Evolutionary conservation across 1,284 basidiomycete genomes (phyloP).

Genomic region (Bondarzewia mesenterica): DNA sequence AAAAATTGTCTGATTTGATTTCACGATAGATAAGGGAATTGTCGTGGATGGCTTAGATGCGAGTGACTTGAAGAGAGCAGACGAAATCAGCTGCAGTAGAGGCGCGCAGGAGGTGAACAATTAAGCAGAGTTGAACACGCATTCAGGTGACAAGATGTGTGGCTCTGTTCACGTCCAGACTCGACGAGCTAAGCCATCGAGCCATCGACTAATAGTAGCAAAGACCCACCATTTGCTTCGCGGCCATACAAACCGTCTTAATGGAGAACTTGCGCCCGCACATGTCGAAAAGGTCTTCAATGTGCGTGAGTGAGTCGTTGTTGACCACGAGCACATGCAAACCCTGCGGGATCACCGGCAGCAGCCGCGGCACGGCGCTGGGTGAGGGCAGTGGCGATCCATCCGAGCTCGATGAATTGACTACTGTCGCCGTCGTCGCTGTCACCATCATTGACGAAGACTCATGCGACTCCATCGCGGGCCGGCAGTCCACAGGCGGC

Average conservation of each 20-base stretch:
- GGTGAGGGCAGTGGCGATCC: background rate
- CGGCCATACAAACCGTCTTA: conserved; percentile 98
- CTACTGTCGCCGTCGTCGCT: no score
- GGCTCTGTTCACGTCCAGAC: no score
- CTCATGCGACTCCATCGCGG: no score
- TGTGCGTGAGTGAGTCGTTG: conserved; percentile 73
- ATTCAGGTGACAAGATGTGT: no score
- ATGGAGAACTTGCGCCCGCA: conserved; percentile 95
- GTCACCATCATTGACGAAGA: no score
- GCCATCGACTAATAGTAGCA: background rate
- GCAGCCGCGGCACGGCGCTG: background rate
- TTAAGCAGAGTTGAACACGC: background rate
- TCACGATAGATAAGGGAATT: conserved; percentile 99
- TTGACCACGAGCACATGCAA: conserved; percentile 69
- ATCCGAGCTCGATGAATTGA: background rate
- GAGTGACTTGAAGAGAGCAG: conserved; percentile 65
- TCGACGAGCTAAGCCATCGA: no score
- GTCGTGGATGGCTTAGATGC: conserved; percentile 96
- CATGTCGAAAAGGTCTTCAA: conserved; percentile 97
- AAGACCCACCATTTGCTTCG: conserved; percentile 65
- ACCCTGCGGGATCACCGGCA: conserved; percentile 29
- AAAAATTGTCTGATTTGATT: conserved; percentile 98
- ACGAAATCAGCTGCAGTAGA: background rate
- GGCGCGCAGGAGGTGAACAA: no score
- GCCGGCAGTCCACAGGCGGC: no score